Percentiles rank a stretch among this genome's conserved stretches.
Evolutionary conservation across 2,329 filamentous ascomycete species (phyloP).

Genomic region (Arthrobotrys pseudoclavata): DNA sequence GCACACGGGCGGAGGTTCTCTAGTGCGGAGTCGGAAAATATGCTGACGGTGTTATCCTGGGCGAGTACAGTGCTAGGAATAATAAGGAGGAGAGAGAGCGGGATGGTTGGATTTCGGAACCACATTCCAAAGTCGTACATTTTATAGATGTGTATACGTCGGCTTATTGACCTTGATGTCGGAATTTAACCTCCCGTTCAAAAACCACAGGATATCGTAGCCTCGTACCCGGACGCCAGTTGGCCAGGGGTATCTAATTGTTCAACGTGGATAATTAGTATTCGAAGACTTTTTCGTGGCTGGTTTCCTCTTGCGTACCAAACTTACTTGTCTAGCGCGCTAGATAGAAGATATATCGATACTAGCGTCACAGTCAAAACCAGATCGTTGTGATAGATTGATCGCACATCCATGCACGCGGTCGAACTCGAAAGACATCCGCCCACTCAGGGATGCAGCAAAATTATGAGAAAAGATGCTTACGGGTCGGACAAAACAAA

Average conservation of each 20-base stretch:
- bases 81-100: background rate
- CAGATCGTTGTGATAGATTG: background rate
- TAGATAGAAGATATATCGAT: background rate
- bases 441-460: background rate
- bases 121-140: slow-evolving; percentile 2
- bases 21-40: background rate
- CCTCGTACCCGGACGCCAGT: no score
- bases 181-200: background rate
- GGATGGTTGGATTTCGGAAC: background rate
- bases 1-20: background rate
- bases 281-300: background rate
- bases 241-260: background rate
- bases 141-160: background rate
- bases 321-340: background rate
- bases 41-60: background rate
- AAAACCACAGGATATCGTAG: background rate
- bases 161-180: background rate
- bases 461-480: background rate
- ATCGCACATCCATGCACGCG: background rate
- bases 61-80: background rate
- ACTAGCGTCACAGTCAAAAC: background rate
- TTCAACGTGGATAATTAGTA: background rate
- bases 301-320: background rate
- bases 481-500: background rate
- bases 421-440: background rate